phyloP scores from a whole-genome alignment of 2,329 filamentous ascomycete genomes.

The Aspergillus caelatus region DNA sequence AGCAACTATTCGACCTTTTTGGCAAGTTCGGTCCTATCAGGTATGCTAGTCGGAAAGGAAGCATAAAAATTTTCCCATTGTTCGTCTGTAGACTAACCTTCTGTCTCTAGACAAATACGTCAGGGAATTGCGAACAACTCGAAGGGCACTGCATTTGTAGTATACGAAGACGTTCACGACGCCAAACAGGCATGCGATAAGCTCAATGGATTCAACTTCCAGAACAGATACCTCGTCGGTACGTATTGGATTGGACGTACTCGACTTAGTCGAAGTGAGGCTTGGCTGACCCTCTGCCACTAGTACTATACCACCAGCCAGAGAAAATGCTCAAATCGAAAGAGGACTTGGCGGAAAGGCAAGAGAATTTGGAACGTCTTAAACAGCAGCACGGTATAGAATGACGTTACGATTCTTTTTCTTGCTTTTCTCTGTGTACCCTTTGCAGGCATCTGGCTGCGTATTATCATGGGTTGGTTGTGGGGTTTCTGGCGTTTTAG shows the following conservation, averaged over 20 bases:
- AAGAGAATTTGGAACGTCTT: conserved; percentile 96
- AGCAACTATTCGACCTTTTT: conserved; percentile 98
- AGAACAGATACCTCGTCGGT: conserved; percentile 98
- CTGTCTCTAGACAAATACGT: conserved; percentile 80
- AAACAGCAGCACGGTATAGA: conserved; percentile 98
- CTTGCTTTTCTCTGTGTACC: conserved; percentile 33
- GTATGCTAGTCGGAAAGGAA: conserved; percentile 56
- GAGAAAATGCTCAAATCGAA: conserved; percentile 83
- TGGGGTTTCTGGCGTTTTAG: conserved; percentile 46
- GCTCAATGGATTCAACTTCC: conserved; percentile 99
- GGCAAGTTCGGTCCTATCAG: conserved; percentile 95
- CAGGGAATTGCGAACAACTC: conserved; percentile 97
- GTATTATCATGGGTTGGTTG: conserved; percentile 39
- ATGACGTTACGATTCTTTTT: conserved; percentile 60
- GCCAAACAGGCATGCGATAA: conserved; percentile 99
- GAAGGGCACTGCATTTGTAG: conserved; percentile 97
- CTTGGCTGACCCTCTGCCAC: conserved; percentile 11
- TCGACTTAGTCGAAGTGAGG: not conserved
- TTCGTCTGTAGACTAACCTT: conserved; percentile 7
- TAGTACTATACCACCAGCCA: conserved; percentile 74
- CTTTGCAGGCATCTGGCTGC: conserved; percentile 38
- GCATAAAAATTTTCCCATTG: not conserved
- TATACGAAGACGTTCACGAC: conserved; percentile 99
- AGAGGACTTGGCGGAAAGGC: conserved; percentile 90
- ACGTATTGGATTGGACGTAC: conserved; percentile 46